A percentile compares a stretch with the other conserved stretches of the same genome.
Evolutionary conservation across 179 eudicot species (phyloP).

Genomic region (Vitellaria paradoxa): DNA sequence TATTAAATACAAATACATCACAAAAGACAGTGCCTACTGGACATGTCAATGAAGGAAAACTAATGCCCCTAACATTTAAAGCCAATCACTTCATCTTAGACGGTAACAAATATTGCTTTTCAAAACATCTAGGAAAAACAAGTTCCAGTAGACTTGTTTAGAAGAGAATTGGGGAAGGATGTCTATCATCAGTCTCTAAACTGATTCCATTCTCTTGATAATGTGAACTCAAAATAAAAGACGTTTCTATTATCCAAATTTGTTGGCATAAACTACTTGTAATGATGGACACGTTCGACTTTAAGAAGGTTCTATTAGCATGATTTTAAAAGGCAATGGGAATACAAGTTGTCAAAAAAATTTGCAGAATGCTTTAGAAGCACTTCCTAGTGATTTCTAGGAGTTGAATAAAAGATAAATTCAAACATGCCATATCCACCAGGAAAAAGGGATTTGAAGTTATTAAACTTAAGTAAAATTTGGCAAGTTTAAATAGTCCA

Average conservation of each 20-base stretch:
- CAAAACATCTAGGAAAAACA: background rate
- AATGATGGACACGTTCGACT: background rate
- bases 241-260: background rate
- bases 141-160: background rate
- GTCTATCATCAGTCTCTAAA: background rate
- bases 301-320: background rate
- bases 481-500: background rate
- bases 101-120: background rate
- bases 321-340: background rate
- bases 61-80: background rate
- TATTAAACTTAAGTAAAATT: background rate
- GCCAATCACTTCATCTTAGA: background rate
- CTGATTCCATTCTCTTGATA: background rate
- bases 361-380: background rate
- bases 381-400: background rate
- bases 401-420: background rate
- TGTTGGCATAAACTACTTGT: too few relatives aligned
- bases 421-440: background rate
- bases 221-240: background rate
- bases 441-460: background rate
- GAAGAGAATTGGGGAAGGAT: background rate
- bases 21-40: background rate
- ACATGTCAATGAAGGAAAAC: background rate
- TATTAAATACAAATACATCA: background rate
- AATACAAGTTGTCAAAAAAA: background rate